Conservation (phyloP, 164 flowering plant species). For the Platanus orientalis region DNA sequence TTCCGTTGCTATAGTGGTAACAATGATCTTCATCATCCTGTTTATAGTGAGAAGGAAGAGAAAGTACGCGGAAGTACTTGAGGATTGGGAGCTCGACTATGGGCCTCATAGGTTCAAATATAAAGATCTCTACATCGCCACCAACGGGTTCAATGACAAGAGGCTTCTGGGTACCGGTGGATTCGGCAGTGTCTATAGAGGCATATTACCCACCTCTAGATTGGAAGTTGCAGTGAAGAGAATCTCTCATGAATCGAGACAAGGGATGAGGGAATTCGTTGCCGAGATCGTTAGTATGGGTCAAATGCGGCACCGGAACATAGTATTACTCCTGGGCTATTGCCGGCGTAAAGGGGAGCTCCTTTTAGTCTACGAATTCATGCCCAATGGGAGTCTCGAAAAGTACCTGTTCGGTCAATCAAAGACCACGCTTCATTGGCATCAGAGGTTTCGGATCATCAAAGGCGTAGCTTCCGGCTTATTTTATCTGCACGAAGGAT, state of each 20-base stretch:
- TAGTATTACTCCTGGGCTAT: constrained; percentile 47
- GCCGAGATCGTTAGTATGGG: constrained; percentile 49
- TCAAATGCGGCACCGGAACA: constrained; percentile 42
- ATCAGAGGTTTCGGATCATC: constrained; percentile 26
- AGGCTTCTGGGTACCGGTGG: constrained; percentile 45
- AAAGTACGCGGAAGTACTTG: constrained; percentile 34
- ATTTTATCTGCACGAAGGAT: constrained; percentile 32
- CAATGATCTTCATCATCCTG: neutral
- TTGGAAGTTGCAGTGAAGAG: constrained; percentile 45
- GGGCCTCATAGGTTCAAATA: constrained; percentile 40
- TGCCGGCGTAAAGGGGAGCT: constrained; percentile 45
- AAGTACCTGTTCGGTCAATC: constrained; percentile 15
- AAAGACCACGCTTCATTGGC: constrained; percentile 21
- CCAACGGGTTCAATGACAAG: constrained; percentile 38
- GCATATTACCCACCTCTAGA: constrained; percentile 27
- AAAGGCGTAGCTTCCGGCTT: constrained; percentile 37
- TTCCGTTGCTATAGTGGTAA: neutral
- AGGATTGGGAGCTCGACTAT: constrained; percentile 46
- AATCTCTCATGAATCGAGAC: constrained; percentile 49
- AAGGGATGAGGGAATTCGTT: constrained; percentile 47
- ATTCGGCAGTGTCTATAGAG: constrained; percentile 54
- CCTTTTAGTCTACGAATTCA: constrained; percentile 49
- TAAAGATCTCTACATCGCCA: constrained; percentile 36
- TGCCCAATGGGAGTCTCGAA: constrained; percentile 57
- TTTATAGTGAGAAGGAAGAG: constrained; percentile 18